These are phyloP conservation scores for Borovskyia barvae DNA, from an alignment of 208 protist species.

Conservation along the genomic window DNA sequence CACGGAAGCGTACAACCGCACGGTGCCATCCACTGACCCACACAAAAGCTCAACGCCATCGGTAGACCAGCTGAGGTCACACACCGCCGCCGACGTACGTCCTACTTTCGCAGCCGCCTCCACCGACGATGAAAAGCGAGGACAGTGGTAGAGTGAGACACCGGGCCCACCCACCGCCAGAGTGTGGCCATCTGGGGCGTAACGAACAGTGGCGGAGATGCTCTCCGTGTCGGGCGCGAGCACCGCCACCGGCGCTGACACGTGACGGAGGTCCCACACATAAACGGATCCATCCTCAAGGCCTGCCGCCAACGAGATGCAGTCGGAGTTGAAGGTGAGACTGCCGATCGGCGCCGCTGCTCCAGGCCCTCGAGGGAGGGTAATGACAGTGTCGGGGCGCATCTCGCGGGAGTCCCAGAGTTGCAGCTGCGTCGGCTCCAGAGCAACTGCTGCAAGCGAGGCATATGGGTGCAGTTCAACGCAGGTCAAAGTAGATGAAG, in stretches of 20 bases:
- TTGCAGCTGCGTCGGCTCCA: conserved; percentile 46
- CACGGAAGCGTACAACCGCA: conserved; percentile 46
- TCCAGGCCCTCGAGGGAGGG: conserved; percentile 22
- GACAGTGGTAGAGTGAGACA: conserved; percentile 10
- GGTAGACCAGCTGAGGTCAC: conserved; percentile 45
- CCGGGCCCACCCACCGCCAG: conserved; percentile 15
- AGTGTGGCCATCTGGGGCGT: conserved; percentile 30
- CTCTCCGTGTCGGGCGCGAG: conserved; percentile 12
- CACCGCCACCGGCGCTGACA: conserved; percentile 55
- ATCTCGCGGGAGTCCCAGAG: conserved; percentile 92
- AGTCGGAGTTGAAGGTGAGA: conserved; percentile 94
- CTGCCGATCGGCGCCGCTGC: conserved; percentile 26
- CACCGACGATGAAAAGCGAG: not conserved
- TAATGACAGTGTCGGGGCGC: conserved; percentile 73
- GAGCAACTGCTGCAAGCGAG: conserved; percentile 52
- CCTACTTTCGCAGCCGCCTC: conserved; percentile 6
- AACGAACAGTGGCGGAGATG: conserved; percentile 37
- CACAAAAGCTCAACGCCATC: conserved; percentile 34
- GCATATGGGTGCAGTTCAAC: conserved; percentile 70
- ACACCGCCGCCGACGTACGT: conserved; percentile 12
- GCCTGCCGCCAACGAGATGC: conserved; percentile 89
- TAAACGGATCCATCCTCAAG: conserved; percentile 64
- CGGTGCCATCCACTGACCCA: conserved; percentile 38
- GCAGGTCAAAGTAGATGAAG: conserved; percentile 22
- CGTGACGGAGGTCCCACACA: conserved; percentile 97